Conservation (phyloP, 1,139 yeast species). For the Sugiyamaella neomexicana region DNA sequence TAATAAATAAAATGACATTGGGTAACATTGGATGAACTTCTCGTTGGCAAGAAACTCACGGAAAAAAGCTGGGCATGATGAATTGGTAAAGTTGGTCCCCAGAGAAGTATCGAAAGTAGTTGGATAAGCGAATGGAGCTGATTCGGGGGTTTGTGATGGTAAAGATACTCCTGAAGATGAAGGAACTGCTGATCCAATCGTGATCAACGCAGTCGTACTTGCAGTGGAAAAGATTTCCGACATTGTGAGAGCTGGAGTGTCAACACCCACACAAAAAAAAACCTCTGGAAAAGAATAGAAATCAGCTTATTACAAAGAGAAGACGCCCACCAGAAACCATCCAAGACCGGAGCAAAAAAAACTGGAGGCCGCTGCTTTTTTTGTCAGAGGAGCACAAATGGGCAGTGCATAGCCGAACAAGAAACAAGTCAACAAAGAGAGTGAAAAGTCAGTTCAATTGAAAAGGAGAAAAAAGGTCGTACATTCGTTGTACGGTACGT, state of each 20-base stretch:
- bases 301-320: too few species aligned
- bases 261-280: too few species aligned
- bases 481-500: too few species aligned
- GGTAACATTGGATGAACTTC: slow-evolving; percentile 35
- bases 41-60: slow-evolving; percentile 31
- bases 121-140: slow-evolving; percentile 21
- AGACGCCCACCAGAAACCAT: too few species aligned
- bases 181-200: slow-evolving; percentile 3
- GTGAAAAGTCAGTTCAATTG: too few species aligned
- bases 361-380: background rate
- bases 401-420: too few species aligned
- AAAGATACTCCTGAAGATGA: slow-evolving; percentile 2
- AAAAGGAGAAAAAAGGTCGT: too few species aligned
- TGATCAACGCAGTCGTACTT: slow-evolving; percentile 4
- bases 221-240: slow-evolving; percentile 5
- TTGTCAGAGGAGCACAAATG: too few species aligned
- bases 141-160: background rate
- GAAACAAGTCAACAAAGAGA: too few species aligned
- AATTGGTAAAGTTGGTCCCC: slow-evolving; percentile 35
- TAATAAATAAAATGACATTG: slow-evolving; percentile 37
- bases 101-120: slow-evolving; percentile 40
- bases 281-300: too few species aligned
- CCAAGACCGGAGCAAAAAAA: background rate
- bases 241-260: slow-evolving; percentile 5
- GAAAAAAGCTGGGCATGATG: slow-evolving; percentile 36